Base-by-base conservation (phyloP, 139 green algal species). In the Axilococcus clingmanii region DNA sequence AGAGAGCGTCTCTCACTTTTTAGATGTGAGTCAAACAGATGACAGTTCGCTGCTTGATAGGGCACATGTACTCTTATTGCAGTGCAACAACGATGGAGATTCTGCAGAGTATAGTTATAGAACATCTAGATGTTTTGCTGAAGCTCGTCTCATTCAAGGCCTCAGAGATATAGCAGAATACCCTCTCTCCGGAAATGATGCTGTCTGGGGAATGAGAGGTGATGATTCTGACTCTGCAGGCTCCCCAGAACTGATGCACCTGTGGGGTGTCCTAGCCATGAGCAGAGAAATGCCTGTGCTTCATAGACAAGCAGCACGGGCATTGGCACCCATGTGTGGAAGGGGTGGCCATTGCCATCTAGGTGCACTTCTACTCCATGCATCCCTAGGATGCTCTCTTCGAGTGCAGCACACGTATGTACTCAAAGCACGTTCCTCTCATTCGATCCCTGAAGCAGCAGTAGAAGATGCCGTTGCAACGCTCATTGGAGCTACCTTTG, bases 361-460 rank as follows among this genome's bases (percentile, higher is more conserved):
- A 5, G 72, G 67, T 3, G 64, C 64, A 1, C 37, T 72, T 47
- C 55, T 78, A 27, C 40, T 80, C 35, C 75, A 85, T 33, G 48
- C 65, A 1, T 50, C 36, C 2, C 53, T 75, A 17, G 71, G 75
- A 5, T 37, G 59, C 19, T 47, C 61, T 15, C 27, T 74, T 16
- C 55, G 35, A 4, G 30, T 58, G 27, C 66, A 69, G 38, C 62
- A 65, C 33, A 48, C 44, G 16, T 33, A 49, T 0, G 65, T 81
- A 23, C 57, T 78, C 40, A 56, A 78, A 50, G 60, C 50, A 30
- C n/a, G n/a, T n/a, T n/a, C 14, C 7, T 31, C 7, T 12, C 4
- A 8, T 5, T 2, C 1, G 37, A 4, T 15, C 51, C 7, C 17
- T 20, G 55, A 44, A 31, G 34, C 14, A 20, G 17, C 51, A 48